A percentile compares a stretch with the other conserved stretches of the same genome.
Evolutionary conservation across 2,329 filamentous ascomycete genomes (phyloP).

Genomic region (Trichoderma hamatum): DNA sequence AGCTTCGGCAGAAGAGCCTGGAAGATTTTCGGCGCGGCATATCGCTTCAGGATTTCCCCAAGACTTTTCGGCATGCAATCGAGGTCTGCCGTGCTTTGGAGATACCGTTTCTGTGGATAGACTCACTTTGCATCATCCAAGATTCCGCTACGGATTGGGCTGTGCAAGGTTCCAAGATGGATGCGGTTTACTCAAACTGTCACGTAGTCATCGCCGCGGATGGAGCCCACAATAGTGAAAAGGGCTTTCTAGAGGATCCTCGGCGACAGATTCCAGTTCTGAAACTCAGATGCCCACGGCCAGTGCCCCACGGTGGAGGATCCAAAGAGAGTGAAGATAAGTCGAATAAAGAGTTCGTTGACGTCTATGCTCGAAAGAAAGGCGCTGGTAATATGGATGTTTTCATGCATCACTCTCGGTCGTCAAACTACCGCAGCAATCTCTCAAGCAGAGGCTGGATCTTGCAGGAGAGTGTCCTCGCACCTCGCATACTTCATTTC

Average conservation of each 20-base stretch:
- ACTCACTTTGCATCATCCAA: constrained; percentile 26
- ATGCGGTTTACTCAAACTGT: constrained; percentile 28
- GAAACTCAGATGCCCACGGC: background rate
- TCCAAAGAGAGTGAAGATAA: background rate
- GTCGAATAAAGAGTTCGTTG: background rate
- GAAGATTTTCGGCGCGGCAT: constrained; percentile 10
- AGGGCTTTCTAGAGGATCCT: constrained; percentile 9
- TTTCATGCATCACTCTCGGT: background rate
- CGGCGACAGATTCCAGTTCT: background rate
- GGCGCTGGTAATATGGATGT: background rate
- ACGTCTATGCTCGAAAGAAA: constrained; percentile 2
- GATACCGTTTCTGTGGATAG: constrained; percentile 28
- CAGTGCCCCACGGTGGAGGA: too few relatives aligned
- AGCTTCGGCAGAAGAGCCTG: constrained; percentile 8
- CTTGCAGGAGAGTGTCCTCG: background rate
- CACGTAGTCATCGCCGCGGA: constrained; percentile 25
- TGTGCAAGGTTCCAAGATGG: constrained; percentile 27
- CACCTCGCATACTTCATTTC: background rate
- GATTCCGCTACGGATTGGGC: constrained; percentile 27
- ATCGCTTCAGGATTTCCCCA: constrained; percentile 17
- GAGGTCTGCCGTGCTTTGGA: constrained; percentile 13
- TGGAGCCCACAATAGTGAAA: constrained; percentile 21
- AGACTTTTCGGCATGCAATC: constrained; percentile 29
- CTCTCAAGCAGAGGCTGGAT: constrained; percentile 2
- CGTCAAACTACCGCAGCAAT: background rate